Evolutionary conservation across 2,329 filamentous ascomycete genomes (phyloP), one percentile per base, ranked within the genome.

Genomic region (Cladophialophora yegresii): DNA sequence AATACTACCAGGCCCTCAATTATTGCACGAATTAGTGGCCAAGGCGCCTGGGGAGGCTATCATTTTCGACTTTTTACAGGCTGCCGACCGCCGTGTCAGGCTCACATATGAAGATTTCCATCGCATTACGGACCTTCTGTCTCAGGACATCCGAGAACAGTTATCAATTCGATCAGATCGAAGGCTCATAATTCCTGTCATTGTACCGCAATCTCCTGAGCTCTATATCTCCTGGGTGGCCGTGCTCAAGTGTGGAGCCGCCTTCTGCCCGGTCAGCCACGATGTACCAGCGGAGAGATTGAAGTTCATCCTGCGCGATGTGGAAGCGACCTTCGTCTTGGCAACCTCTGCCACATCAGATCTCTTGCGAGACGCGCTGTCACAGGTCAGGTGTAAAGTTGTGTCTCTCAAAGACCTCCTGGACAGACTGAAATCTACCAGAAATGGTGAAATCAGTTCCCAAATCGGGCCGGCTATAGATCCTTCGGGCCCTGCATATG

Each of bases 251-350:
- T 87, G 87, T 12, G 93, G 93, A 6, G 90, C 85, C 40, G 91
- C 91, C 0, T 96, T 96, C 71, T 96, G 92, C 69, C 92, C 93
- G 0, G 79, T 97, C 62, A 89, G 89, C 66, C 82, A 90, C 55
- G 92, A 96, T 75, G 85, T 88, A 0, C 93, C 93, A 0, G 75
- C 81, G 3, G 91, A 96, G 59, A 84, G 93, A 55, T 82, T 96
- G 50, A 85, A 83, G 57, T 96, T 96, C 74, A 93, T 96, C 56
- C 77, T 93, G 16, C 75, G 84, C n/a, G 92, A 97, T 80, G 85
- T 96, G 45, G 80, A 82, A 10, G 91, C 92, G 6, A 79, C 77
- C 7, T 74, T 96, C 0, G 78, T 96, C 30, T 77, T 96, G 50
- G 90, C 88, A 0, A 86, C 83, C 0, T 72, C 78, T 16, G 78